These are phyloP conservation scores for Lichenothelia convexa DNA, from an alignment of 495 filamentous ascomycete species.

Conservation along the genomic window DNA sequence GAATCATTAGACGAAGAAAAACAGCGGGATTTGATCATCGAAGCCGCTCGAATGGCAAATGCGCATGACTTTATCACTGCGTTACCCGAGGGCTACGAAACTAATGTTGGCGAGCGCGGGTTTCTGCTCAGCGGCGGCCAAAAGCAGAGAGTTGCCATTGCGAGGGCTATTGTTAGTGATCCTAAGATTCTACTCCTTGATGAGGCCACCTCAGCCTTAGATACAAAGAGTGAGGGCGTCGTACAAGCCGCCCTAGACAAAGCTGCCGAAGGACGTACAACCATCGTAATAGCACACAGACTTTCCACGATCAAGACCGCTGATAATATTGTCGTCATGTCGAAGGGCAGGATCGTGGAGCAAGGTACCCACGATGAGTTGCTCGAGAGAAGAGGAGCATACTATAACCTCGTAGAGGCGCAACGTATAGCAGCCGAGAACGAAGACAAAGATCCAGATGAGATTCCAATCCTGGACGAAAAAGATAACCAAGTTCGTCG, in stretches of 20 bases:
- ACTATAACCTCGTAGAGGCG: constrained; percentile 61
- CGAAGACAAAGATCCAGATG: constrained; percentile 26
- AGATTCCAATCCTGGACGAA: constrained; percentile 19
- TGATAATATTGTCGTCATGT: constrained; percentile 91
- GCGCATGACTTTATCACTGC: constrained; percentile 75
- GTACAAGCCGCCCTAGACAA: constrained; percentile 85
- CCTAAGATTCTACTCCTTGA: constrained; percentile 92
- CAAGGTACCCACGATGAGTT: constrained; percentile 67
- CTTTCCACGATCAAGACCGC: constrained; percentile 86
- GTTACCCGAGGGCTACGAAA: constrained; percentile 84
- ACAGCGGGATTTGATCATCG: constrained; percentile 47
- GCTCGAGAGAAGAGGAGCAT: constrained; percentile 39
- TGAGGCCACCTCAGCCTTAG: constrained; percentile 87
- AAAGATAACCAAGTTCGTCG: constrained; percentile 15
- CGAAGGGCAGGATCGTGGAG: constrained; percentile 68
- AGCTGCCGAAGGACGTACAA: constrained; percentile 78
- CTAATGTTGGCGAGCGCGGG: constrained; percentile 86
- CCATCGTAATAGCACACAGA: constrained; percentile 89
- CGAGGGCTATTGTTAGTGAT: constrained; percentile 78
- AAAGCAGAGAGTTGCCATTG: constrained; percentile 84
- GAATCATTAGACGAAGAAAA: constrained; percentile 47
- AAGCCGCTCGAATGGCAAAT: constrained; percentile 79
- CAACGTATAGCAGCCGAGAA: constrained; percentile 53
- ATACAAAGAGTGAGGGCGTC: constrained; percentile 86
- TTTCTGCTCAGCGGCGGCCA: constrained; percentile 87